A percentile compares a stretch with the other conserved stretches of the same genome.
phyloP scores from a whole-genome alignment of 228 moss, liverwort and hornwort species.

The Sphagnum magellanicum region DNA sequence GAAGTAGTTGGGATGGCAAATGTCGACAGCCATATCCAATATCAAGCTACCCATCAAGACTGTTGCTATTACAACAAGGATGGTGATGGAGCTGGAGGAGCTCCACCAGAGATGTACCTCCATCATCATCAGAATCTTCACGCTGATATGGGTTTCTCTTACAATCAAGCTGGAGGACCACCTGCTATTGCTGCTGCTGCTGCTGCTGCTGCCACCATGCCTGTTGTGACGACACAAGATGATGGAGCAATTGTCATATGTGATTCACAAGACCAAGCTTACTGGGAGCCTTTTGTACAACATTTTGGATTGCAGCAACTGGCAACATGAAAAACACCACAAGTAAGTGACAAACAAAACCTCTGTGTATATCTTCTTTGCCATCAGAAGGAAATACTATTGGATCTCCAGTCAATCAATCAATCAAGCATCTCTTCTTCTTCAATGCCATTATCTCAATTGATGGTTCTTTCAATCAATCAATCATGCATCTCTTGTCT shows the following conservation, averaged over 20 bases:
- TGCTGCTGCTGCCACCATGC: constrained; percentile 16
- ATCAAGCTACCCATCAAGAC: constrained; percentile 9
- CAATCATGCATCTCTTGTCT: no score
- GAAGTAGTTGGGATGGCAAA: constrained; percentile 13
- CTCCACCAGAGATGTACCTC: constrained; percentile 12
- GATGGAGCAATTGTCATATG: constrained; percentile 6
- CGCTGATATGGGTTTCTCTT: constrained; percentile 21
- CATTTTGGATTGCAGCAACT: constrained; percentile 30
- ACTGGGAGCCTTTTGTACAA: constrained; percentile 33
- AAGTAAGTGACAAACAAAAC: no score
- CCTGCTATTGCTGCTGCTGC: no score
- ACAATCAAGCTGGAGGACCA: constrained; percentile 7
- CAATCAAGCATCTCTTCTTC: no score
- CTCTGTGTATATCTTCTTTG: no score
- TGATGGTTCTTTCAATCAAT: no score
- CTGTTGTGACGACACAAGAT: constrained; percentile 6
- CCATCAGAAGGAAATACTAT: no score
- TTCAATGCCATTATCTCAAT: no score
- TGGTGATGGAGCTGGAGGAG: not conserved
- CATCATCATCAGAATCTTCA: constrained; percentile 12
- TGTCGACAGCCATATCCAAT: constrained; percentile 8
- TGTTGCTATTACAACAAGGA: constrained; percentile 18
- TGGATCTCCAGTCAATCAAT: no score
- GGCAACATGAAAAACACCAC: constrained; percentile 12
- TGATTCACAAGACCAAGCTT: constrained; percentile 24